Conservation (phyloP, 768 basidiomycete species). For the Paxillus rubicundulus region DNA sequence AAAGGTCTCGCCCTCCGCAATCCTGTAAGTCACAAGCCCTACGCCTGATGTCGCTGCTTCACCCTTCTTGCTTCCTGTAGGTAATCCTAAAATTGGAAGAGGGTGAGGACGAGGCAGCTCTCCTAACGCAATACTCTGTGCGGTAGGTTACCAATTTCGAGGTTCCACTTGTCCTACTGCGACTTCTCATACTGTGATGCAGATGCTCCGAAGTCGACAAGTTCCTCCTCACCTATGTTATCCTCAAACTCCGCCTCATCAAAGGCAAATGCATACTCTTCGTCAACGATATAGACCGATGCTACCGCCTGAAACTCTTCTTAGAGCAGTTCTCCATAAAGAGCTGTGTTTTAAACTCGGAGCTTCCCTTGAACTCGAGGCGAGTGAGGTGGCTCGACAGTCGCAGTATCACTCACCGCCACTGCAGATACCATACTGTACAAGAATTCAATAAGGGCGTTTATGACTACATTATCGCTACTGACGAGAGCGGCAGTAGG, state of each 20-base stretch:
- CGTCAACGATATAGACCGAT: slow-evolving; percentile 93
- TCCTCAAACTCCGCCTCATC: slow-evolving; percentile 93
- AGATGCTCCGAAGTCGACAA: slow-evolving; percentile 95
- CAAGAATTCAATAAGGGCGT: slow-evolving; percentile 99
- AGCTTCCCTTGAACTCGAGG: slow-evolving; percentile 93
- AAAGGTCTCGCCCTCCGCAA: slow-evolving; percentile 86
- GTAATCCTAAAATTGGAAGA: slow-evolving; percentile 86
- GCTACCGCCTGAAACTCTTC: slow-evolving; percentile 96
- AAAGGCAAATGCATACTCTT: slow-evolving; percentile 96
- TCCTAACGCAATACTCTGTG: slow-evolving; percentile 84
- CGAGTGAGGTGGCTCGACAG: slow-evolving; percentile 18
- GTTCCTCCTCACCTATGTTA: slow-evolving; percentile 93
- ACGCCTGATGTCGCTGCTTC: not conserved
- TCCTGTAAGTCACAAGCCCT: slow-evolving; percentile 56
- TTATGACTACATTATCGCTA: slow-evolving; percentile 98
- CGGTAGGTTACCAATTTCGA: slow-evolving; percentile 42
- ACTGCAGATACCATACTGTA: slow-evolving; percentile 83
- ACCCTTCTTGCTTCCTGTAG: slow-evolving; percentile 38
- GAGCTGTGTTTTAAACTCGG: slow-evolving; percentile 93
- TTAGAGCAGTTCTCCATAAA: slow-evolving; percentile 97
- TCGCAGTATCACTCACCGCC: slow-evolving; percentile 2
- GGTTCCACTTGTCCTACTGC: not conserved
- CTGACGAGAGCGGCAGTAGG: slow-evolving; percentile 76
- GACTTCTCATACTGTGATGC: slow-evolving; percentile 3
- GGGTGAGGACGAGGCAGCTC: slow-evolving; percentile 75